These are phyloP conservation scores for Blastocystis sp. DNA, from an alignment of 352 stramenopile genomes.

Conservation along the genomic window DNA sequence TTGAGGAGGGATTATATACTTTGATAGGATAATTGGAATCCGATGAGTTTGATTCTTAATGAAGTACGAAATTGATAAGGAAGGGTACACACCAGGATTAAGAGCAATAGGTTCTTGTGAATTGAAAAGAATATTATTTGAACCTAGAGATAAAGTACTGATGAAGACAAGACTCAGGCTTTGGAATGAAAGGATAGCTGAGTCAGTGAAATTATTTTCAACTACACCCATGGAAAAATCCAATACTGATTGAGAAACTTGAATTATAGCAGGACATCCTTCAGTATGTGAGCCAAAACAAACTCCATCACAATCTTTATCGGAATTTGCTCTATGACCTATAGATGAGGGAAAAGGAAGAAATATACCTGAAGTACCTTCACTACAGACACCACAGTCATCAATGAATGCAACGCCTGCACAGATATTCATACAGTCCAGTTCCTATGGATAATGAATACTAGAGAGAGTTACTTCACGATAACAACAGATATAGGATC, in stretches of 20 bases:
- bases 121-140: too few species aligned
- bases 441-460: background rate
- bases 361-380: slow-evolving; percentile 17
- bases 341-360: background rate
- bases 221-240: background rate
- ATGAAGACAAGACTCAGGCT: too few species aligned
- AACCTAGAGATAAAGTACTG: too few species aligned
- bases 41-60: too few species aligned
- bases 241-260: background rate
- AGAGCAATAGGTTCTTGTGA: too few species aligned
- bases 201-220: background rate
- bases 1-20: too few species aligned
- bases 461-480: background rate
- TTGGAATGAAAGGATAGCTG: background rate
- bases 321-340: slow-evolving; percentile 32
- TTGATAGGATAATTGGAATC: too few species aligned
- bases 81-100: too few species aligned
- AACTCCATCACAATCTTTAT: slow-evolving; percentile 11
- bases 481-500: background rate
- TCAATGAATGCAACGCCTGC: background rate
- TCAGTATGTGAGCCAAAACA: background rate
- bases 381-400: slow-evolving; percentile 50
- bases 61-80: too few species aligned
- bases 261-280: background rate
- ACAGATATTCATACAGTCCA: slow-evolving; percentile 34